Conservation (phyloP, 169 alveolate genomes). For the Plasmodium cynomolgi region DNA sequence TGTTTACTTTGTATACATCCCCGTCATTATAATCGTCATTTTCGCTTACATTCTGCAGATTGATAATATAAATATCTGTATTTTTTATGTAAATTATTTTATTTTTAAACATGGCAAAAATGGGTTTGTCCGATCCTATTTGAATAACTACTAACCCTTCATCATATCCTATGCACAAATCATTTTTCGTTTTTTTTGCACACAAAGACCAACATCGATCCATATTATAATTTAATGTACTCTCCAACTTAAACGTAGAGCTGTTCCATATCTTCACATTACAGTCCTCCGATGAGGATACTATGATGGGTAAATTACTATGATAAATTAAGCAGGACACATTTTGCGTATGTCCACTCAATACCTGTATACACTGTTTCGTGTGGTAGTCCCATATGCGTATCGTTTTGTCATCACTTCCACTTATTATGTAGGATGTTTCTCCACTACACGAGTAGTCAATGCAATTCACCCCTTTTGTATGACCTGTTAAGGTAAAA, state of each 20-base stretch:
- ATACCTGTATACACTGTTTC: constrained; percentile 96
- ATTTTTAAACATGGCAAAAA: constrained; percentile 94
- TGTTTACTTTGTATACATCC: constrained; percentile 72
- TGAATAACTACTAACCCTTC: constrained; percentile 95
- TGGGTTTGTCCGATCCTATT: constrained; percentile 97
- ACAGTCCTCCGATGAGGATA: constrained; percentile 97
- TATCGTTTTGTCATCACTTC: constrained; percentile 97
- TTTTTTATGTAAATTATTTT: constrained; percentile 95
- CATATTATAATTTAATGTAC: constrained; percentile 93
- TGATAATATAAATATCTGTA: constrained; percentile 93
- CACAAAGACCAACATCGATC: constrained; percentile 96
- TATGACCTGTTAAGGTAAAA: constrained; percentile 97
- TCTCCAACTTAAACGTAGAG: constrained; percentile 93
- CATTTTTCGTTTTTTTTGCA: constrained; percentile 82
- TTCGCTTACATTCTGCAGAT: constrained; percentile 84
- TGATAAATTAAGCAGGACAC: constrained; percentile 94
- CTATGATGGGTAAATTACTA: constrained; percentile 94
- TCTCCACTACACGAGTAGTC: constrained; percentile 87
- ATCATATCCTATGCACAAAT: constrained; percentile 90
- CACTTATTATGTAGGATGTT: constrained; percentile 95
- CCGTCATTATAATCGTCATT: constrained; percentile 67
- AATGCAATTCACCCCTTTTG: constrained; percentile 97
- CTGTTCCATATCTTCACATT: constrained; percentile 96
- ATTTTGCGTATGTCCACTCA: constrained; percentile 95
- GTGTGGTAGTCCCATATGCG: constrained; percentile 99